Conservation (phyloP, 495 filamentous ascomycete species). For the Penicillium waksmanii region DNA sequence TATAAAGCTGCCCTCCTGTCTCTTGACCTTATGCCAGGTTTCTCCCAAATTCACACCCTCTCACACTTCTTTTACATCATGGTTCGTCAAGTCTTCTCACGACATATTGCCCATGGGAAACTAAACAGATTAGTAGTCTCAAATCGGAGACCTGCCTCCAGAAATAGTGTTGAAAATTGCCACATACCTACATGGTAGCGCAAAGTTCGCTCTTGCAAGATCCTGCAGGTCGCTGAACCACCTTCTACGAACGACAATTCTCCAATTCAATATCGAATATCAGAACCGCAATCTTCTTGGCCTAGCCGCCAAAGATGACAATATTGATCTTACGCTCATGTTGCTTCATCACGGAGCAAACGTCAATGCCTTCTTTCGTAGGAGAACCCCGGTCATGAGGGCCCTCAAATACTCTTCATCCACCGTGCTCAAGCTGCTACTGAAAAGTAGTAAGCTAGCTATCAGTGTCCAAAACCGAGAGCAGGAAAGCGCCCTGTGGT, state of each 20-base stretch:
- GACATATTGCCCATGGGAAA: too few species aligned
- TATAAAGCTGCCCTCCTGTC: too few species aligned
- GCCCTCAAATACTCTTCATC: constrained; percentile 13
- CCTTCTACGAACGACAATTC: too few species aligned
- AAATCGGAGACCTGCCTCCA: neutral
- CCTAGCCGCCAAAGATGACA: too few species aligned
- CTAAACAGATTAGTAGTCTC: too few species aligned
- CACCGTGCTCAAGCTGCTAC: constrained; percentile 4
- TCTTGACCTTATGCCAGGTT: too few species aligned
- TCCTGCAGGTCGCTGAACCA: too few species aligned
- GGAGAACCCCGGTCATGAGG: constrained; percentile 14
- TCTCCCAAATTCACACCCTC: too few species aligned
- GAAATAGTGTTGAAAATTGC: neutral
- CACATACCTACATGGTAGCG: neutral
- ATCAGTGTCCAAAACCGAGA: constrained; percentile 13
- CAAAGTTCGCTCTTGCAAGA: neutral
- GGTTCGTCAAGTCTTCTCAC: too few species aligned
- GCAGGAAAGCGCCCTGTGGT: constrained; percentile 15
- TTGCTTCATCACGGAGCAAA: constrained; percentile 13
- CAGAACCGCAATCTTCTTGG: too few species aligned
- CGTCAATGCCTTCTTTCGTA: constrained; percentile 18
- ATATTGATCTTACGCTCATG: constrained; percentile 6
- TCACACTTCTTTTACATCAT: too few species aligned
- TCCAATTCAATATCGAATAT: too few species aligned
- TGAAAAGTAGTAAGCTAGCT: constrained; percentile 3